Evolutionary conservation across 164 flowering plant species (phyloP), one percentile per base, ranked within the genome.

Genomic region (Vitis amurensis): DNA sequence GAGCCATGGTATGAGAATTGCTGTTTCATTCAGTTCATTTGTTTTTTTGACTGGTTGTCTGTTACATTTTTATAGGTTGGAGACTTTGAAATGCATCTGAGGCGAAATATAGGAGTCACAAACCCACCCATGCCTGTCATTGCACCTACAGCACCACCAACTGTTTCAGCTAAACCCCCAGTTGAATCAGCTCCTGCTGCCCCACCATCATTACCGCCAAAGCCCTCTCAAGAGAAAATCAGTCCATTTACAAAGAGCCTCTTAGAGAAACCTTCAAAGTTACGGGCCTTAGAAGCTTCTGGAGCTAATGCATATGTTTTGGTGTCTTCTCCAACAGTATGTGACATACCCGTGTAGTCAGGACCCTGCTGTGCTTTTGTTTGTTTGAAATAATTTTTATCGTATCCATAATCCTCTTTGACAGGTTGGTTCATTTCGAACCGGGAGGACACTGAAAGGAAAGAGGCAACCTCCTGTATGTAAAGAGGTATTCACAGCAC

Each of bases 1-100:
- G 44, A 37, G 44, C 4, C 7, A 37, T 37, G 4, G 4, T 37
- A 6, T 37, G 44, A 37, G 44, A 37, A 37, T 37, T 37, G 44
- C 44, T 37, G 7, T 37, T 3, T 0, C 7, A 0, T 37, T 37
- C 44, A 62, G 53, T 14, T 55, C 57, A 67, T 47, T 59, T 56
- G 58, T 55, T 61, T 17, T 8, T 31, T 52, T 66, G 63, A 62
- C 44, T 17, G 13, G 4, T 14, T 60, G 0, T 72, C 27, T 61
- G 15, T 63, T 61, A 13, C 30, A 60, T 77, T 73, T 14, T 61
- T 23, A 75, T 76, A 95, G 99, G 76, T 93, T 71, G 99, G 99
- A 64, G 89, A 82, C 68, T 93, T 95, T 74, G 96, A 95, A 78
- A 93, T 95, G 94, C 87, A 88, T 74, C 71, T 92, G 70, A 89